phyloP scores from a whole-genome alignment of 2,329 filamentous ascomycete genomes.

The Aureobasidium pullulans region DNA sequence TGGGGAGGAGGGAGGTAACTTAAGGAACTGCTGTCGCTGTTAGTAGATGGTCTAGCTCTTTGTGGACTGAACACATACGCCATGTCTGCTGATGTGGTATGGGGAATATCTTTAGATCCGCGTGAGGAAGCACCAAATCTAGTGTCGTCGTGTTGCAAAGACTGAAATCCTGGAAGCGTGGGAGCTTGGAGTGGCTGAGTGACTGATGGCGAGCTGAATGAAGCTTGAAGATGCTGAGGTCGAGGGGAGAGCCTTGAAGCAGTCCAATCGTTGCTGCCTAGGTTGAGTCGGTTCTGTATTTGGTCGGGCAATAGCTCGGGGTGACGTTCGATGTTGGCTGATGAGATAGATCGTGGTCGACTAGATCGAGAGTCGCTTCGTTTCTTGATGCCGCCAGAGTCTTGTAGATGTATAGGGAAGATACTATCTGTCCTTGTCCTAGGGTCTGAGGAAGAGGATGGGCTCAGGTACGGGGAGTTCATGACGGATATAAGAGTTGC shows the following conservation, averaged over 20 bases:
- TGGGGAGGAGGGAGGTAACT: conserved; percentile 30
- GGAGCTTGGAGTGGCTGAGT: neutral
- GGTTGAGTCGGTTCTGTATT: conserved; percentile 1
- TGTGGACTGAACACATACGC: conserved; percentile 20
- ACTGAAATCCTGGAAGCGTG: neutral
- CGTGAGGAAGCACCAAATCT: neutral
- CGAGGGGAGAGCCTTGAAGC: conserved; percentile 27
- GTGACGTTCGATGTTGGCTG: conserved; percentile 24
- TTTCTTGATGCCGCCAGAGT: conserved; percentile 25
- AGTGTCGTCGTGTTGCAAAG: neutral
- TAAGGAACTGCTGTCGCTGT: conserved; percentile 22
- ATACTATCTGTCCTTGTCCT: conserved; percentile 22
- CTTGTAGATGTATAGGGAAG: conserved; percentile 20
- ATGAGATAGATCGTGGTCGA: conserved; percentile 23
- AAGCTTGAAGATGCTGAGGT: conserved; percentile 22
- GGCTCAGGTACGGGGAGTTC: conserved; percentile 26
- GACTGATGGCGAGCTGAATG: conserved; percentile 9
- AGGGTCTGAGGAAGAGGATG: conserved; percentile 19
- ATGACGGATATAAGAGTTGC: conserved; percentile 19
- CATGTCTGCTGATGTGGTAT: conserved; percentile 25
- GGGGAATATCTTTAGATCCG: conserved; percentile 17
- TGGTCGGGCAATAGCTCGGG: conserved; percentile 23
- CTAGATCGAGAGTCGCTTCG: conserved; percentile 21
- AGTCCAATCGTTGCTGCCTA: conserved; percentile 21
- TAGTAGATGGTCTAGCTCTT: neutral